Percentiles rank a stretch among this genome's conserved stretches.
phyloP scores from a whole-genome alignment of 495 filamentous ascomycete species.

The Hyaloscypha variabilis region DNA sequence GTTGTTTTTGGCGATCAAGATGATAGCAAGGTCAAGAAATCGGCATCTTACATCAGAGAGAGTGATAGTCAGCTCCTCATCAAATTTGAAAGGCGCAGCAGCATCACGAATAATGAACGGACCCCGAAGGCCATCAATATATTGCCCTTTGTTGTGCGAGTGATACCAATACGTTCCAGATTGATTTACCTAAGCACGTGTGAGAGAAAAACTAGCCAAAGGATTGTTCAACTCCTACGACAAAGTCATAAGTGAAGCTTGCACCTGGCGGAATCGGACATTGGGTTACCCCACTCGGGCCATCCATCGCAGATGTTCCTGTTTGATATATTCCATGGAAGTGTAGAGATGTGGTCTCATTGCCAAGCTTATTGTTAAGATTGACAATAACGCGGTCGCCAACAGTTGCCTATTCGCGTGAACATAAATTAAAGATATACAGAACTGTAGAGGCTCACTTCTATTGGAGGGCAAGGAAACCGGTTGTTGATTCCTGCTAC shows the following conservation, averaged over 20 bases:
- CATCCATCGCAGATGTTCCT: slow-evolving; percentile 74
- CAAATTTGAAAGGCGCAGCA: slow-evolving; percentile 55
- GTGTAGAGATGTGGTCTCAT: slow-evolving; percentile 74
- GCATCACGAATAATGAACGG: slow-evolving; percentile 73
- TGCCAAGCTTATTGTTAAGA: slow-evolving; percentile 71
- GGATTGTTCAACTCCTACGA: slow-evolving; percentile 40
- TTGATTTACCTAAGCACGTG: slow-evolving; percentile 5
- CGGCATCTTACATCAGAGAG: slow-evolving; percentile 61
- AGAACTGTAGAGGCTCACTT: slow-evolving; percentile 41
- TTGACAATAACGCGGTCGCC: slow-evolving; percentile 75
- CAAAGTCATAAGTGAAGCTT: slow-evolving; percentile 47
- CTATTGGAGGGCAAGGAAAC: slow-evolving; percentile 72
- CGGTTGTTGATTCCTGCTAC: slow-evolving; percentile 77
- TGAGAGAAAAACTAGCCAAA: background rate
- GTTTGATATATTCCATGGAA: slow-evolving; percentile 82
- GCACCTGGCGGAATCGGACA: slow-evolving; percentile 57
- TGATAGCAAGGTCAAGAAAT: slow-evolving; percentile 39
- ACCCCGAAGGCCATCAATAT: slow-evolving; percentile 52
- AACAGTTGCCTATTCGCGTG: slow-evolving; percentile 42
- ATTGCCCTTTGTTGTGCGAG: slow-evolving; percentile 17
- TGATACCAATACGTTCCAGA: slow-evolving; percentile 26
- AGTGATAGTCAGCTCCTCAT: slow-evolving; percentile 62
- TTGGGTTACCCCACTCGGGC: slow-evolving; percentile 67
- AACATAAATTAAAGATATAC: background rate
- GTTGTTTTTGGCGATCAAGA: background rate